These are phyloP conservation scores for Noccaea bulbosa DNA, from an alignment of 345 rosid species.

Conservation along the genomic window DNA sequence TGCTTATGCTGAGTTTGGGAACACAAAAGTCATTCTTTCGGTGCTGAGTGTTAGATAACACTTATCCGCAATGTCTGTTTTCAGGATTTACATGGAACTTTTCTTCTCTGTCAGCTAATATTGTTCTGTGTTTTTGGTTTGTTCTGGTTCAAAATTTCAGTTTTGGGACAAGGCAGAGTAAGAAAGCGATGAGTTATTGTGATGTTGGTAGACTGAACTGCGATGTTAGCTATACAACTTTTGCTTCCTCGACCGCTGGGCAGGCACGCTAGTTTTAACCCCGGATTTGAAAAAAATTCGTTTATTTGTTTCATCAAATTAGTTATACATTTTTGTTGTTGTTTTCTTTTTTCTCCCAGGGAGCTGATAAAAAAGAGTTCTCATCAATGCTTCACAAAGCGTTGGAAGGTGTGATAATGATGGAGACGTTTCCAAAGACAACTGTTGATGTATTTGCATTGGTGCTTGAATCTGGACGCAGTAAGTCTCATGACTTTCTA, in stretches of 20 bases:
- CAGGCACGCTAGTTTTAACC: slow-evolving; percentile 59
- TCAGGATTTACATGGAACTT: not conserved
- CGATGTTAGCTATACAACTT: slow-evolving; percentile 86
- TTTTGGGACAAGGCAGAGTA: slow-evolving; percentile 98
- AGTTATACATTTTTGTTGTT: slow-evolving; percentile 14
- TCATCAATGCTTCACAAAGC: slow-evolving; percentile 95
- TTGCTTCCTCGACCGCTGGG: slow-evolving; percentile 66
- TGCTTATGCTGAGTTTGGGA: slow-evolving; percentile 96
- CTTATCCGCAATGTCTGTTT: not conserved
- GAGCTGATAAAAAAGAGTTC: slow-evolving; percentile 71
- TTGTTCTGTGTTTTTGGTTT: not conserved
- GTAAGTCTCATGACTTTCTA: slow-evolving; percentile 54
- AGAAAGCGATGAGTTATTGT: slow-evolving; percentile 91
- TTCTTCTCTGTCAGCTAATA: slow-evolving; percentile 4
- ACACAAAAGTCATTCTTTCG: slow-evolving; percentile 92
- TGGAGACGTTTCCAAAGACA: slow-evolving; percentile 90
- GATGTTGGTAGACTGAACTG: slow-evolving; percentile 84
- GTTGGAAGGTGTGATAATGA: slow-evolving; percentile 81
- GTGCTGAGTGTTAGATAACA: slow-evolving; percentile 69
- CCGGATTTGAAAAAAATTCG: not conserved
- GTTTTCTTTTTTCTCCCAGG: slow-evolving; percentile 55
- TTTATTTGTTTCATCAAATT: no score
- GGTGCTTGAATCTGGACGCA: slow-evolving; percentile 96
- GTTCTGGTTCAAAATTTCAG: slow-evolving; percentile 44
- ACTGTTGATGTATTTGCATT: slow-evolving; percentile 94